Percentiles rank a stretch among this genome's conserved stretches.
Conservation (phyloP, 352 stramenopile genomes). For the Blastocystis sp. region DNA sequence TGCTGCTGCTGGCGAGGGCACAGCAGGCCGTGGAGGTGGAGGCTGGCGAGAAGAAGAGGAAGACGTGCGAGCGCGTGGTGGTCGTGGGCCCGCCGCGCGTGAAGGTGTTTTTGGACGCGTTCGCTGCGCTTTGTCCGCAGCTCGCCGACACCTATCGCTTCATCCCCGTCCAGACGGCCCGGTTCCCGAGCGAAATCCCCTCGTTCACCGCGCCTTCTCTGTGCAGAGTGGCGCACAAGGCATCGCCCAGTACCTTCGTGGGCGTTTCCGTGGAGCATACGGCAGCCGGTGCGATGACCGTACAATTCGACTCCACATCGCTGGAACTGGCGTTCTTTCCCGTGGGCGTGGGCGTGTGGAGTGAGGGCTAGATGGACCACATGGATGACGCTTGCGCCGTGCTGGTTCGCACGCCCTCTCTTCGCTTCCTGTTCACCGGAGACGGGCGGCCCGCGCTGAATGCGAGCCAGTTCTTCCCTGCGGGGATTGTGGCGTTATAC, state of each 20-base stretch:
- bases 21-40: neutral
- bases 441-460: conserved; percentile 49
- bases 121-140: neutral
- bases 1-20: conserved; percentile 10
- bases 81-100: conserved; percentile 52
- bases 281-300: neutral
- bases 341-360: neutral
- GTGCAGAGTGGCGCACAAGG: neutral
- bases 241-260: neutral
- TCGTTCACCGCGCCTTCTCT: neutral
- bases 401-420: neutral
- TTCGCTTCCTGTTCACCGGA: conserved; percentile 52
- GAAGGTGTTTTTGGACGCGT: conserved; percentile 10
- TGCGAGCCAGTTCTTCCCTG: neutral
- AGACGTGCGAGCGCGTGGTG: neutral
- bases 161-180: neutral
- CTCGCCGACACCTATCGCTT: neutral
- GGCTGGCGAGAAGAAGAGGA: neutral
- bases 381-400: conserved; percentile 29
- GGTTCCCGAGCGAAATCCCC: neutral
- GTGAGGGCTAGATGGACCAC: conserved; percentile 51
- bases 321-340: conserved; percentile 15
- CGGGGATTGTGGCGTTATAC: conserved; percentile 29
- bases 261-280: neutral
- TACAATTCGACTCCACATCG: neutral